phyloP scores from a whole-genome alignment of 441 rosid species.

The Kokia cookei region DNA sequence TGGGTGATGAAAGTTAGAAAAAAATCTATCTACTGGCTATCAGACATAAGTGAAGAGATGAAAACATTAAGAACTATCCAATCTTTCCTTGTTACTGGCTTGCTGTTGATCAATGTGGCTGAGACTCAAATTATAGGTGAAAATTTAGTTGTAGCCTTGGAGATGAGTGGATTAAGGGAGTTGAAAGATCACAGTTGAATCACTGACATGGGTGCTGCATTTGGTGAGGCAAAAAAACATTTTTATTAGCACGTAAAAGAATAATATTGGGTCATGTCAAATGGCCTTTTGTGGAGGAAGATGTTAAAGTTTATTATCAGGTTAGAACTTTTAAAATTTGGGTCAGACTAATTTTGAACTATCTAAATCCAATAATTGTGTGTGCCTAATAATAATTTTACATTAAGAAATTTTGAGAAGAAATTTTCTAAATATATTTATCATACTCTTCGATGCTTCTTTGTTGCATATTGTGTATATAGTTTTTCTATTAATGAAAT shows the following conservation, averaged over 20 bases:
- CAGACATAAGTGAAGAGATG: neutral
- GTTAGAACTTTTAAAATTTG: neutral
- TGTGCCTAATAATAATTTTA: neutral
- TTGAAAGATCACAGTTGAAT: neutral
- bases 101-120: neutral
- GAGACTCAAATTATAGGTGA: neutral
- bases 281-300: neutral
- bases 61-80: neutral
- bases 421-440: neutral
- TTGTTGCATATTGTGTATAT: neutral
- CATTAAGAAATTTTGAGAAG: neutral
- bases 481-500: neutral
- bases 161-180: neutral
- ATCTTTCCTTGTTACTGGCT: neutral
- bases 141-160: neutral
- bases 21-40: neutral
- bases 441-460: neutral
- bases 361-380: neutral
- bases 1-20: neutral
- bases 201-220: neutral
- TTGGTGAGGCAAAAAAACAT: neutral
- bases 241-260: neutral
- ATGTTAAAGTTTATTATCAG: neutral
- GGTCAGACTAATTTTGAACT: neutral
- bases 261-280: neutral